Evolutionary conservation across 1,284 basidiomycete species (phyloP), one percentile per base, ranked within the genome.

Genomic region (Mycosarcoma maydis): DNA sequence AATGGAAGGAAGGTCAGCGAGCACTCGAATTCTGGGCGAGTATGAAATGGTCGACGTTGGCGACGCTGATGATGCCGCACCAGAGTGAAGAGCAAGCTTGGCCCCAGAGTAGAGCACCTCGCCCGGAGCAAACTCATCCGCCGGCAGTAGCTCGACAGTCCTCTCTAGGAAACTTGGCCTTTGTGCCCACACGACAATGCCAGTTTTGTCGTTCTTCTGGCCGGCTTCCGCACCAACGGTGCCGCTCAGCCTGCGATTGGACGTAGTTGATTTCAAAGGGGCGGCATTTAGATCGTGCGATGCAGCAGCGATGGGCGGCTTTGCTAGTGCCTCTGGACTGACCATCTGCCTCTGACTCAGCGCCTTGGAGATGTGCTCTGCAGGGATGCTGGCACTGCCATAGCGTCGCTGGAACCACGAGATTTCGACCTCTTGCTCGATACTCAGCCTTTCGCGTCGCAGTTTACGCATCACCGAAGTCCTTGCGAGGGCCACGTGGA

Each of bases 361-460:
- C 20, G 61, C 61, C 40, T 45, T 55, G 2, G 41, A 47, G 32
- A 78, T 51, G 29, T 46, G 48, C 6, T 73, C 67, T 4, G 67
- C 51, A 9, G 73, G 41, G 26, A 78, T 68, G 40, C 55, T 55
- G 6, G 54, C 45, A 24, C 69, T 66, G 16, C 72, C 72, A 19
- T 78, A 78, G 7, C 55, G 47, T 7, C 65, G 43, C 47, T 72
- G 60, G 55, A 78, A 78, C 70, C 64, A 76, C 13, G 58, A 62
- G 49, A 78, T 69, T 47, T 78, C 76, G n/a, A 75, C 72, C 41
- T 76, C 75, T 32, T 74, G 36, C 11, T 60, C 53, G 39, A 68
- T 52, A 4, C 48, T 39, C 16, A 78, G 45, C 16, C 19, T 37
- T 2, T 59, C 58, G 14, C 54, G 39, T 11, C 62, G 53, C 20